Evolutionary conservation across 495 filamentous ascomycete genomes (phyloP), one percentile per base, ranked within the genome.

Genomic region (Aspergillus steynii): DNA sequence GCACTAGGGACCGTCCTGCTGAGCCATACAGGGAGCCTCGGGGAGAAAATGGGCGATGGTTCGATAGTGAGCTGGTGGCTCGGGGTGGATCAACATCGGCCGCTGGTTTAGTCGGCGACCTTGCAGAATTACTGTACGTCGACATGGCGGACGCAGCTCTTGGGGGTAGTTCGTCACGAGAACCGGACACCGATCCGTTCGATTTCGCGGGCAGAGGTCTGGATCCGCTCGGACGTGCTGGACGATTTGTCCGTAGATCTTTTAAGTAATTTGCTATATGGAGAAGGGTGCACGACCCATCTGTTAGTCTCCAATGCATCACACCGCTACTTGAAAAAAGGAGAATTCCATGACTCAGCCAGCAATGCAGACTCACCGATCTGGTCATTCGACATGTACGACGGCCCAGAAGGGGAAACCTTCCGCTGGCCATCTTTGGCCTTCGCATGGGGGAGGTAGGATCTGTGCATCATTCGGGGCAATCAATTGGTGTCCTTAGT

Each of bases 311-410:
- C 37, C 0, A 14, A 15, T 15, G 1, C 37, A 42, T 42, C 37
- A 42, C 34, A 34, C 57, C 55, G 60, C 53, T 54, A 58, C 25
- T 31, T 55, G 31, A 57, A 55, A 53, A 32, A 27, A 29, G 57
- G 45, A 58, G 53, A 65, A 63, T 65, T 55, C 51, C 53, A 58
- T 71, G 69, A 66, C 58, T 66, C 67, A 46, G 65, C 65, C 56
- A 65, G 34, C 52, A 60, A 66, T 58, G 69, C 62, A 61, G 61
- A 71, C 85, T 81, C 78, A 96, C 93, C 90, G 72, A 96, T 88
- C 76, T 96, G 92, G 50, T 93, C 87, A 70, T 86, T 86, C 42
- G 86, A 86, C 93, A 97, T 96, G 77, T 91, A 96, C 46, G 85
- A 82, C 28, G 90, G 88, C 45, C 86, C 86, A 27, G 90, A 88